A percentile compares a stretch with the other conserved stretches of the same genome.
Evolutionary conservation across 2,329 filamentous ascomycete genomes (phyloP).

Genomic region (Orbilia ellipsospora): DNA sequence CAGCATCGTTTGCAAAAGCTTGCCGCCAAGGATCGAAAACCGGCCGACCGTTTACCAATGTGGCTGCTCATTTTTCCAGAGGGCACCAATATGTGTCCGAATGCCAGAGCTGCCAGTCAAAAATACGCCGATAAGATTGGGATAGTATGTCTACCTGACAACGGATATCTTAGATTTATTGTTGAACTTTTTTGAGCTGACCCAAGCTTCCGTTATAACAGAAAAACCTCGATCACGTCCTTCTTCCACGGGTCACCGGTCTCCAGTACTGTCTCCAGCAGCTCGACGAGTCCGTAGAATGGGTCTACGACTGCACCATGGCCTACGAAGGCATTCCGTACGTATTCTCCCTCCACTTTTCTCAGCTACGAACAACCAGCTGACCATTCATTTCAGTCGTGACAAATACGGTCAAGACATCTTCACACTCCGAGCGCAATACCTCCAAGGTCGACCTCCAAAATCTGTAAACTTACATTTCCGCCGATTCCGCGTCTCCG

Average conservation of each 20-base stretch:
- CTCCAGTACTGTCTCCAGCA: slow-evolving; percentile 82
- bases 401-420: slow-evolving; percentile 89
- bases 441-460: slow-evolving; percentile 86
- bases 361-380: slow-evolving; percentile 11
- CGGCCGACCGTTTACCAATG: slow-evolving; percentile 75
- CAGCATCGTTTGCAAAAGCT: slow-evolving; percentile 78
- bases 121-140: slow-evolving; percentile 81
- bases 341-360: slow-evolving; percentile 63
- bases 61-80: slow-evolving; percentile 90
- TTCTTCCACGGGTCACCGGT: slow-evolving; percentile 83
- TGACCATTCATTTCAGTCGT: slow-evolving; percentile 66
- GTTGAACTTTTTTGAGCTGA: too few relatives aligned
- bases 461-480: slow-evolving; percentile 98
- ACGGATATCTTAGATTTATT: background rate
- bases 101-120: slow-evolving; percentile 76
- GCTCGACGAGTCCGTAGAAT: slow-evolving; percentile 76
- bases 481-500: slow-evolving; percentile 81
- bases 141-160: slow-evolving; percentile 61
- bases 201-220: background rate
- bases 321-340: slow-evolving; percentile 94
- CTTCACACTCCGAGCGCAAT: slow-evolving; percentile 87
- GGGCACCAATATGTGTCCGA: slow-evolving; percentile 81
- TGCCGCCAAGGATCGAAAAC: slow-evolving; percentile 69
- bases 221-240: slow-evolving; percentile 76
- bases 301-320: slow-evolving; percentile 92